Evolutionary conservation across 768 basidiomycete species (phyloP), one percentile per base, ranked within the genome.

Genomic region (Leccinum aurantiacum): DNA sequence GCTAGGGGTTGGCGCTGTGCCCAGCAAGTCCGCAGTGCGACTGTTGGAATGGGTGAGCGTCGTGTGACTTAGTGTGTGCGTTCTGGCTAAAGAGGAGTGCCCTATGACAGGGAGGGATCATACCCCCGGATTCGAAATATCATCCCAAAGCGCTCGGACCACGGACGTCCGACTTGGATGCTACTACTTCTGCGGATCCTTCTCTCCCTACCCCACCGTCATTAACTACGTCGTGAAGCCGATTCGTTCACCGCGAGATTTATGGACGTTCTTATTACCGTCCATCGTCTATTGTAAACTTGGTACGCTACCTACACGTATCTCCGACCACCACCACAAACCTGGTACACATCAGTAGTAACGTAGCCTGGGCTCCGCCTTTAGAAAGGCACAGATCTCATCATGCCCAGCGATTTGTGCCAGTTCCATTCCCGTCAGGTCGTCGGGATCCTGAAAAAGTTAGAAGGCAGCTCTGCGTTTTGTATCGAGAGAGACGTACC

Each of bases 1-100:
- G 96, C 74, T 98, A 41, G 81, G 81, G 35, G 84, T 89, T 17
- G 95, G 95, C 0, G 96, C 96, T 35, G 73, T 83, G 60, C 96
- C 96, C 1, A 89, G 85, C 49, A 86, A 87, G 69, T 80, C 88
- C 6, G 92, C 91, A 5, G 84, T 88, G 44, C 87, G 81, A 66
- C 68, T 98, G 64, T 75, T 98, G 68, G 86, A 90, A 70, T 78
- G 87, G 80, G 96, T 94, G 67, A 46, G 44, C 68, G 62, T 41
- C 53, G 10, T 17, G 50, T 41, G 2, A 29, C 29, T 2, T 29
- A 29, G 29, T 48, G 58, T 53, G 1, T 15, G n/a, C 5, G 19
- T 46, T 22, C 19, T 46, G 11, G 61, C 57, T 59, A 14, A 65
- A 13, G 33, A 14, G 5, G 44, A 44, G 11, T 41, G 29, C 4